These are phyloP conservation scores for Aleurites moluccanus DNA, from an alignment of 441 rosid genomes.

Conservation along the genomic window DNA sequence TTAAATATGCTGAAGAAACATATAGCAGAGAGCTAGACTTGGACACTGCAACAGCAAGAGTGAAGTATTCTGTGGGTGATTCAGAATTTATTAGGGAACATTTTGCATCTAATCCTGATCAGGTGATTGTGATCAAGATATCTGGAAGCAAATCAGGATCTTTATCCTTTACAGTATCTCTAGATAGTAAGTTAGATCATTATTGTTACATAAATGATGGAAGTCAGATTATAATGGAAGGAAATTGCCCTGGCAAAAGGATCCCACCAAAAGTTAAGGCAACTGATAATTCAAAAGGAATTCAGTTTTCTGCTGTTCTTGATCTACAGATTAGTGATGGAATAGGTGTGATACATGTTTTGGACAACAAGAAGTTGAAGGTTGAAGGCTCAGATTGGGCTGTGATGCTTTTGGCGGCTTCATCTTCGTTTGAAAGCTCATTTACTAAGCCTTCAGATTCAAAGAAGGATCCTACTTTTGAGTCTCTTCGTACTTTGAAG, in stretches of 20 bases:
- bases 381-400: slow-evolving; percentile 78
- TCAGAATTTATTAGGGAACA: slow-evolving; percentile 66
- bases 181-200: slow-evolving; percentile 46
- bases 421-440: slow-evolving; percentile 86
- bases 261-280: slow-evolving; percentile 44
- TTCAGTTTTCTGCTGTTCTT: slow-evolving; percentile 69
- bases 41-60: slow-evolving; percentile 67
- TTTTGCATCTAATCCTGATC: slow-evolving; percentile 79
- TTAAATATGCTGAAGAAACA: slow-evolving; percentile 49
- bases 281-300: slow-evolving; percentile 61
- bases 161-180: slow-evolving; percentile 58
- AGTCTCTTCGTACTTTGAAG: slow-evolving; percentile 43
- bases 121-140: slow-evolving; percentile 66
- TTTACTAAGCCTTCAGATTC: slow-evolving; percentile 72
- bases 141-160: slow-evolving; percentile 62
- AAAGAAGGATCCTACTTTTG: slow-evolving; percentile 59
- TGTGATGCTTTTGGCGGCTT: slow-evolving; percentile 62
- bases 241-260: slow-evolving; percentile 71
- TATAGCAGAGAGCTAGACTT: slow-evolving; percentile 85
- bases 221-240: slow-evolving; percentile 34
- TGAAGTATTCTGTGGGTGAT: slow-evolving; percentile 62
- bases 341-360: slow-evolving; percentile 38
- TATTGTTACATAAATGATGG: slow-evolving; percentile 11
- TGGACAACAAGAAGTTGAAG: slow-evolving; percentile 60
- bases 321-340: slow-evolving; percentile 54